phyloP scores from a whole-genome alignment of 1,284 basidiomycete genomes.

The Vanrija sp. region DNA sequence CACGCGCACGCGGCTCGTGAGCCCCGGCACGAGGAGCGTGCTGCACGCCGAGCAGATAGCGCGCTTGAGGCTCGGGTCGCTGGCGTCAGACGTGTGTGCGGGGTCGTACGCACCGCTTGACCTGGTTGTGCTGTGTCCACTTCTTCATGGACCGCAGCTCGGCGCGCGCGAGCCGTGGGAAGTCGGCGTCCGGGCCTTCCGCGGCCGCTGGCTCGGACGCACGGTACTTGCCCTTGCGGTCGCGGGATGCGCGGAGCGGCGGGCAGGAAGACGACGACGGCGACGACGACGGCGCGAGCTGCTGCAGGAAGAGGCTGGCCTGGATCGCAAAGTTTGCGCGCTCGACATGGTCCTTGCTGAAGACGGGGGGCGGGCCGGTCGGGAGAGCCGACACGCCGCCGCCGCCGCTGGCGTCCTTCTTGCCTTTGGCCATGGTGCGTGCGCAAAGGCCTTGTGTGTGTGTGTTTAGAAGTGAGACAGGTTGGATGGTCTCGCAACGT shows the following conservation, averaged over 20 bases:
- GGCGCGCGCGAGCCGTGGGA: conserved; percentile 24
- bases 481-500: no score
- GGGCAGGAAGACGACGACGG: not conserved
- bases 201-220: not conserved
- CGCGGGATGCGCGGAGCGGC: not conserved
- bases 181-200: not conserved
- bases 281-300: conserved; percentile 13
- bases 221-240: conserved; percentile 5
- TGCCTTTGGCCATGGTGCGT: not conserved
- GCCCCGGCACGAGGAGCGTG: conserved; percentile 39
- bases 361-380: conserved; percentile 21
- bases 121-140: conserved; percentile 41
- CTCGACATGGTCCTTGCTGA: conserved; percentile 39
- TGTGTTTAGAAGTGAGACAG: not conserved
- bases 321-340: conserved; percentile 42
- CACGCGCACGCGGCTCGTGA: conserved; percentile 35
- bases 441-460: not conserved
- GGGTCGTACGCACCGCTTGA: conserved; percentile 33
- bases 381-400: no score
- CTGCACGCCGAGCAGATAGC: conserved; percentile 32
- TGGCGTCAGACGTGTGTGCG: conserved; percentile 12
- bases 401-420: not conserved
- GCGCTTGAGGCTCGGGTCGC: conserved; percentile 40
- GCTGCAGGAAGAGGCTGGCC: conserved; percentile 36
- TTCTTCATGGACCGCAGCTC: conserved; percentile 27